phyloP scores from a whole-genome alignment of 1,284 basidiomycete genomes.

The Phenoliferia sp. region DNA sequence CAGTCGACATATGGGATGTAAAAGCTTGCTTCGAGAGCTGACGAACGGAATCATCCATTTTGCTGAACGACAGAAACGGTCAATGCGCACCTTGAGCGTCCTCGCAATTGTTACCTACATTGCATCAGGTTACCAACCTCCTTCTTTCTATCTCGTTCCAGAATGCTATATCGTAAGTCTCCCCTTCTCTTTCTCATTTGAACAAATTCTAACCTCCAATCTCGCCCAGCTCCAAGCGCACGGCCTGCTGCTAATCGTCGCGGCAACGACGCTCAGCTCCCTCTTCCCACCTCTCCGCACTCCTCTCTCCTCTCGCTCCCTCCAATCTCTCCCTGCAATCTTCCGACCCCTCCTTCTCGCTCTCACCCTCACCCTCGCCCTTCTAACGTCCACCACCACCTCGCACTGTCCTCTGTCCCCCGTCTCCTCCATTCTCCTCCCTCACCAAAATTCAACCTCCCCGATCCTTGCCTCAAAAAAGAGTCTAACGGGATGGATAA shows the following conservation, averaged over 20 bases:
- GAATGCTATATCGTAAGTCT: conserved; percentile 14
- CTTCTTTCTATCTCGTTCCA: neutral
- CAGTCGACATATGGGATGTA: neutral
- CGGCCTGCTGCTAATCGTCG: conserved; percentile 8
- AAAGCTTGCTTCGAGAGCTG: neutral
- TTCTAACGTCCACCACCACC: neutral
- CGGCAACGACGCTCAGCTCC: neutral
- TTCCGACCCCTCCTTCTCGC: neutral
- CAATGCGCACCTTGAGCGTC: neutral
- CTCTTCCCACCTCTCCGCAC: neutral
- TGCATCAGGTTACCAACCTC: neutral
- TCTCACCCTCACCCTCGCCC: conserved; percentile 6
- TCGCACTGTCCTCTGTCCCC: conserved; percentile 16
- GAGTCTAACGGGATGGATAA: conserved; percentile 69
- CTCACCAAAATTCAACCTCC: neutral
- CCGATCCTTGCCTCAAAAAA: conserved; percentile 59
- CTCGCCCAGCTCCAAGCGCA: conserved; percentile 12
- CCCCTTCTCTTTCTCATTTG: neutral
- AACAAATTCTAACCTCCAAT: neutral
- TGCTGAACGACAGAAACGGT: neutral
- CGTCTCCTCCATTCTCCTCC: neutral
- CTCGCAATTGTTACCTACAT: neutral
- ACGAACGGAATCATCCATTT: no score
- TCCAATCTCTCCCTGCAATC: neutral
- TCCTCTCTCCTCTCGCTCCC: neutral